Base-by-base conservation (phyloP, 2,329 filamentous ascomycete genomes). In the Scedosporium apiospermum region DNA sequence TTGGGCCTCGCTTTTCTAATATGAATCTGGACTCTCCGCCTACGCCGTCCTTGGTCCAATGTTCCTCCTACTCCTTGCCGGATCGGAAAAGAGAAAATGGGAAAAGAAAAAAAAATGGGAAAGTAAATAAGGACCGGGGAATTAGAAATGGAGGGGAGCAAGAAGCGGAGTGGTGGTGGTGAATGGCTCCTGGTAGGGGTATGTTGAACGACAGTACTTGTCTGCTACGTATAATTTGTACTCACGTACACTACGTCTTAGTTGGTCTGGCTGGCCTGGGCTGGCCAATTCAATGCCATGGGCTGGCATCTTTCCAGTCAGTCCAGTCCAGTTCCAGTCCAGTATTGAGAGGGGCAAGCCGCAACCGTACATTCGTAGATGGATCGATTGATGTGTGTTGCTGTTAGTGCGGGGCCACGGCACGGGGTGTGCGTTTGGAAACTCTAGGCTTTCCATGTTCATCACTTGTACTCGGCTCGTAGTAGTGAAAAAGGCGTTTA, bases 131-230 rank as follows among this genome's bases (percentile, higher is more conserved):
- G 26, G 63, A 60, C 41, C 41, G 59, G 51, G 44, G 60, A 61
- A 63, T 57, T 64, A 61, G 63, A 60, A 46, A 30, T 10, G 62
- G 61, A 60, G 65, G 67, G 66, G 65, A 65, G 64, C 51, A 26
- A 26, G 23, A n/a, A 34, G 44, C 23, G 27, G 58, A 21, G 44
- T 34, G 46, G 46, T 51, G 46, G n/a, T 30, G 44, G 46, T 51
- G 23, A 27, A 27, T 42, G 58, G 58, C 38, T 42, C 38, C 38
- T 42, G 58, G 58, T 42, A 51, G 58, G 59, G 59, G 59, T 49
- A 55, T 55, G 51, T 55, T 27, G 51, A 55, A 55, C 12, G 18
- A 18, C 23, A 23, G 51, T 55, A 55, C 51, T 55, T 55, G 21
- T 55, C 51, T 27, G 12, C 34, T 38, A 38, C 34, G 10, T 38